These are phyloP conservation scores for Aurantiochytrium sp. DNA, from an alignment of 108 stramenopile species.

Conservation along the genomic window DNA sequence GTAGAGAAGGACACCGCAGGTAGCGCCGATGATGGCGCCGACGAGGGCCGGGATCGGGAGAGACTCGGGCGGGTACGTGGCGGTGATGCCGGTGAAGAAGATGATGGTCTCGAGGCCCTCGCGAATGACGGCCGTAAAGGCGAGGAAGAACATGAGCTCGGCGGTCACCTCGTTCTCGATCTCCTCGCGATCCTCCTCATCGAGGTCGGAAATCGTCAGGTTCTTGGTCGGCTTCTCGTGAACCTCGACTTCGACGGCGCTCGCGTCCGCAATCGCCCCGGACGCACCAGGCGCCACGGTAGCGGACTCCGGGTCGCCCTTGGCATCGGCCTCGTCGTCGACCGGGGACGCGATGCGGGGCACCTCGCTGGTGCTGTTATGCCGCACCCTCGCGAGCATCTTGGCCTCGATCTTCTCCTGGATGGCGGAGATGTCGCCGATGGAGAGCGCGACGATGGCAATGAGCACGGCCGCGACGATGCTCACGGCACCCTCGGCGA, in stretches of 20 bases:
- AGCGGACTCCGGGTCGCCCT: too few relatives aligned
- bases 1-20: neutral
- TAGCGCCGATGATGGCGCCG: neutral
- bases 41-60: neutral
- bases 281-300: neutral
- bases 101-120: conserved; percentile 14
- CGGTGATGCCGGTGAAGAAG: conserved; percentile 11
- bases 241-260: too few relatives aligned
- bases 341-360: too few relatives aligned
- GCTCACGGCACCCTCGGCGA: conserved; percentile 9
- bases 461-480: neutral
- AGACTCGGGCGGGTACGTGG: neutral
- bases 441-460: neutral
- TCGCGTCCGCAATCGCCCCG: too few relatives aligned
- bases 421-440: neutral
- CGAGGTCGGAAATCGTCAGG: neutral
- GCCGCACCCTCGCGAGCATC: neutral
- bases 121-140: conserved; percentile 18
- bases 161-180: neutral
- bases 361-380: too few relatives aligned
- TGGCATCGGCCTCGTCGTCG: neutral
- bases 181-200: neutral
- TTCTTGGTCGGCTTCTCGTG: neutral
- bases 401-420: neutral
- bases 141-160: neutral